Evolutionary conservation across 192 early-diverging fungal species (phyloP).

Genomic region (Glomus cerebriforme): DNA sequence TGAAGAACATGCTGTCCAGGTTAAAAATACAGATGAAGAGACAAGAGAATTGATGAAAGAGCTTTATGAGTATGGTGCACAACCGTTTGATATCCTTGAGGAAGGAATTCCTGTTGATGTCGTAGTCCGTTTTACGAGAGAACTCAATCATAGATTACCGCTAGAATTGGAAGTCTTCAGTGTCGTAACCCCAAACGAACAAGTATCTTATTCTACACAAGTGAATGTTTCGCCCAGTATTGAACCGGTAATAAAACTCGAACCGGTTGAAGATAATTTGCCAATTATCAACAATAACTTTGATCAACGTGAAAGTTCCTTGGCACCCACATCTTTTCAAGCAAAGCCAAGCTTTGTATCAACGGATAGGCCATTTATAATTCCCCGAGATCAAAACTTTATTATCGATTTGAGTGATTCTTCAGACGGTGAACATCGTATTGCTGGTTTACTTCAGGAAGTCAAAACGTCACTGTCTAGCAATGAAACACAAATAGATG

Average conservation of each 20-base stretch:
- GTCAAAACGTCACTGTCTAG: neutral
- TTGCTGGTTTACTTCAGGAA: neutral
- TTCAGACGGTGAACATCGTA: neutral
- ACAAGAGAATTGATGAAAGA: neutral
- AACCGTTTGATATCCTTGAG: neutral
- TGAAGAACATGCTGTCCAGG: neutral
- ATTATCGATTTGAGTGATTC: conserved; percentile 22
- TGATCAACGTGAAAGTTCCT: neutral
- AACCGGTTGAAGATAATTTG: neutral
- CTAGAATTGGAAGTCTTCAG: neutral
- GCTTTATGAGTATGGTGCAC: neutral
- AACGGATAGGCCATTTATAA: neutral
- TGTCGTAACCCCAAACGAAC: neutral
- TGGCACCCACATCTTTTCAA: neutral
- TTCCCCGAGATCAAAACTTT: neutral
- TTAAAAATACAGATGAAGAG: neutral
- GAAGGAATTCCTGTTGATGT: neutral
- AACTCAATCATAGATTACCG: neutral
- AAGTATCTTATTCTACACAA: neutral
- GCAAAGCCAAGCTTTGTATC: neutral
- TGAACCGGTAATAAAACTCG: neutral
- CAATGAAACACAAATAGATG: neutral
- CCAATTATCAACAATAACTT: neutral
- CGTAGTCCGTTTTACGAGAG: neutral
- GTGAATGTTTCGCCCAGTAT: neutral